Percentiles rank a stretch among this genome's conserved stretches.
These are phyloP conservation scores for Mollisia scopiformis DNA, from an alignment of 2,329 filamentous ascomycete species.

Conservation along the genomic window DNA sequence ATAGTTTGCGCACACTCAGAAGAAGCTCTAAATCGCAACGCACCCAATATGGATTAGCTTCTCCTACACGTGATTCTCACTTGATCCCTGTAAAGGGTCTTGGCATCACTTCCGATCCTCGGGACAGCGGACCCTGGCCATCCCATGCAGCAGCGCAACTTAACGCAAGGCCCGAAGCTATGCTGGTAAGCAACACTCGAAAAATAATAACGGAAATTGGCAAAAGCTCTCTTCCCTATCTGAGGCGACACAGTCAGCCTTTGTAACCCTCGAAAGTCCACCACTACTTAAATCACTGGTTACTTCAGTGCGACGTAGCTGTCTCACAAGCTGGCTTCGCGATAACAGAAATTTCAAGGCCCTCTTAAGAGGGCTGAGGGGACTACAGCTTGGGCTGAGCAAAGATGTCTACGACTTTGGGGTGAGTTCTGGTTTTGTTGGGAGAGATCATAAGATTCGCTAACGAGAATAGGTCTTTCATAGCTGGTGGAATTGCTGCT, in stretches of 20 bases:
- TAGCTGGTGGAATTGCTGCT: slow-evolving; percentile 94
- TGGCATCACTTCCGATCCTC: neutral
- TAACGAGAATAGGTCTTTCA: slow-evolving; percentile 67
- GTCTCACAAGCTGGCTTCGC: slow-evolving; percentile 19
- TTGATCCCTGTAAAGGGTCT: neutral
- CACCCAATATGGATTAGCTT: neutral
- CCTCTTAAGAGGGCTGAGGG: slow-evolving; percentile 27
- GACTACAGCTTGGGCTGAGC: slow-evolving; percentile 9
- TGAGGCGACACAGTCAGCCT: slow-evolving; percentile 13
- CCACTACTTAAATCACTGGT: neutral
- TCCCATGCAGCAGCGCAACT: neutral
- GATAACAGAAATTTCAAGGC: slow-evolving; percentile 12
- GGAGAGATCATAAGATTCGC: slow-evolving; percentile 3
- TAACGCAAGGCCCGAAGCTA: neutral
- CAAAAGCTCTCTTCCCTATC: neutral
- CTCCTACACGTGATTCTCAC: neutral
- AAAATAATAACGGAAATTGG: slow-evolving; percentile 7
- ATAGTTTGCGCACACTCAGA: too few species aligned
- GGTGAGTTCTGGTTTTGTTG: slow-evolving; percentile 40
- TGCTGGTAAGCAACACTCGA: neutral
- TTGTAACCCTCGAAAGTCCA: neutral
- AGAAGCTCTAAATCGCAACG: too few species aligned
- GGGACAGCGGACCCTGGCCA: neutral
- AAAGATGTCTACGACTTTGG: slow-evolving; percentile 57
- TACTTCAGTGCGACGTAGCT: neutral